Percentiles rank a stretch among this genome's conserved stretches.
These are phyloP conservation scores for Sclerotinia trifoliorum DNA, from an alignment of 2,329 filamentous ascomycete species.

Conservation along the genomic window DNA sequence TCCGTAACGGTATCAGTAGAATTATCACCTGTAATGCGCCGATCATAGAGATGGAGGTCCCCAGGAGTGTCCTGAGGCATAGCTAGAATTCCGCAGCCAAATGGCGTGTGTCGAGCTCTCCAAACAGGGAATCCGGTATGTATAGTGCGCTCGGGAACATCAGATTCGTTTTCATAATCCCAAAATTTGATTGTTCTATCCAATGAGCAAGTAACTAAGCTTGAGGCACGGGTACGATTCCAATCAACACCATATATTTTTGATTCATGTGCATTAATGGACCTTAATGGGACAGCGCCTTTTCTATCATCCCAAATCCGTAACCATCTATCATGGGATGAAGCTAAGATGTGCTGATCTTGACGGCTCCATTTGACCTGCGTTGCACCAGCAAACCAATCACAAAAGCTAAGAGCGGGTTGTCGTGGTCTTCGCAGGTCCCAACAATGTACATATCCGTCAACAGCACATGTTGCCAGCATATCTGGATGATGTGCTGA, in stretches of 20 bases:
- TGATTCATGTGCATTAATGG: conserved; percentile 83
- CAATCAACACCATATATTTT: conserved; percentile 97
- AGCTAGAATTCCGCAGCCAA: conserved; percentile 79
- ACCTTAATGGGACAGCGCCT: conserved; percentile 73
- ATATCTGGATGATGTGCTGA: conserved; percentile 88
- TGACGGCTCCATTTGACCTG: conserved; percentile 95
- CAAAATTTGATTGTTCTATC: conserved; percentile 93
- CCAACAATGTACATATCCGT: conserved; percentile 92
- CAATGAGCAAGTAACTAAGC: conserved; percentile 82
- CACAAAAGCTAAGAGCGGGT: conserved; percentile 78
- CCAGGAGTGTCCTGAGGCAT: conserved; percentile 91
- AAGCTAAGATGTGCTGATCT: conserved; percentile 82
- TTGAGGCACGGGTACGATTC: conserved; percentile 73
- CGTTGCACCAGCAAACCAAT: conserved; percentile 91
- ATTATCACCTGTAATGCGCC: conserved; percentile 48
- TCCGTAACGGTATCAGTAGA: conserved; percentile 47
- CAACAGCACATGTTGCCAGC: conserved; percentile 85
- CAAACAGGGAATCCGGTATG: conserved; percentile 83
- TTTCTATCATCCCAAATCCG: conserved; percentile 89
- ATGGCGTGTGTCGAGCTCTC: conserved; percentile 88
- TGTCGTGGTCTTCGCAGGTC: conserved; percentile 73
- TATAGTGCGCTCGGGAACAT: conserved; percentile 73
- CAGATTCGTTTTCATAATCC: conserved; percentile 67
- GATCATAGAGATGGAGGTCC: conserved; percentile 80
- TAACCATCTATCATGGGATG: conserved; percentile 83